Percentiles rank a stretch among this genome's conserved stretches.
These are phyloP conservation scores for Oryza coarctata DNA, from an alignment of 176 grass and related monocot species.

Conservation along the genomic window DNA sequence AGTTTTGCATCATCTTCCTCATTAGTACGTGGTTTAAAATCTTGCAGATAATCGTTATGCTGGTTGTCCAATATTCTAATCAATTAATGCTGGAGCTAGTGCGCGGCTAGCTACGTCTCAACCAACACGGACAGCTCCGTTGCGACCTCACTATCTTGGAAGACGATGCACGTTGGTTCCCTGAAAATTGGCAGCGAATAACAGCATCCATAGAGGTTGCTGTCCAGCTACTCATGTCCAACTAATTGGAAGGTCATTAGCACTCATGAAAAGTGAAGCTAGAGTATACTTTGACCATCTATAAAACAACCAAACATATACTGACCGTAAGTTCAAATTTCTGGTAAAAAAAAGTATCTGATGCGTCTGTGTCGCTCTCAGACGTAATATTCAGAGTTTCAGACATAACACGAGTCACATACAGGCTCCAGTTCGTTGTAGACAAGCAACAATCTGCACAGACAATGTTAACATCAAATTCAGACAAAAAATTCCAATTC, in stretches of 20 bases:
- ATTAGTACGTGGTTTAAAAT: background rate
- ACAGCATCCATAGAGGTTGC: background rate
- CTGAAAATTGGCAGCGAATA: background rate
- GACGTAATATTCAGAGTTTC: background rate
- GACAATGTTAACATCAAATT: background rate
- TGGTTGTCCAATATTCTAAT: constrained; percentile 28
- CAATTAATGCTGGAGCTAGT: constrained; percentile 23
- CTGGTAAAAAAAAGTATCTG: background rate
- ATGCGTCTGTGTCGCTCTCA: background rate
- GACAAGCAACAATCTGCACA: background rate
- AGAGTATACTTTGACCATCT: too few relatives aligned
- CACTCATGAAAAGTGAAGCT: background rate
- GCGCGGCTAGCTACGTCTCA: constrained; percentile 34
- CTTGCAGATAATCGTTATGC: constrained; percentile 4
- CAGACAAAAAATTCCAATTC: background rate
- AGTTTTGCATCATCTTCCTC: constrained; percentile 1
- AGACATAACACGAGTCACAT: background rate
- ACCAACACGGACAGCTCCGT: constrained; percentile 25
- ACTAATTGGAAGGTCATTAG: background rate
- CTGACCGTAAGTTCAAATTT: background rate
- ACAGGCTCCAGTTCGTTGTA: background rate
- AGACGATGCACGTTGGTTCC: background rate
- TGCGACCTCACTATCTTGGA: constrained; percentile 34
- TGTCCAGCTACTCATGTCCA: constrained; percentile 10
- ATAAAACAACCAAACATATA: background rate